These are phyloP conservation scores for Apiotrichum laibachii DNA, from an alignment of 1,284 basidiomycete species.

Conservation along the genomic window DNA sequence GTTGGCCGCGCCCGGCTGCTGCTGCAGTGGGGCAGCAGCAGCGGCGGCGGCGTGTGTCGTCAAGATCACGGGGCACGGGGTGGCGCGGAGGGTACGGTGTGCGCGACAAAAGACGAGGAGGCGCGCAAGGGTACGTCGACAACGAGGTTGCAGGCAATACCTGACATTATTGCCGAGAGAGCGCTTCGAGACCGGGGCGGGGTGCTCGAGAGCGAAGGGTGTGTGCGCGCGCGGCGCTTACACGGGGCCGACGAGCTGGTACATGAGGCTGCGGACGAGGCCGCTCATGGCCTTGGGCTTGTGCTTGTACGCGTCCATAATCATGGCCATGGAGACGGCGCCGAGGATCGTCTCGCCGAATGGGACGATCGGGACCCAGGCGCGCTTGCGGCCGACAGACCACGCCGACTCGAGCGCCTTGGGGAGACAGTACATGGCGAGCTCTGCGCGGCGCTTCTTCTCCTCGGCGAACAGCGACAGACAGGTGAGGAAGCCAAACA, in stretches of 20 bases:
- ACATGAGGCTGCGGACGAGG: constrained; percentile 78
- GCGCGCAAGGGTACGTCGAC: no score
- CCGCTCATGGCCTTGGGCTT: constrained; percentile 85
- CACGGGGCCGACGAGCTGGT: constrained; percentile 82
- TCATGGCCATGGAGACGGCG: constrained; percentile 80
- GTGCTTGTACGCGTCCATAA: constrained; percentile 76
- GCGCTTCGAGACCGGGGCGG: no score
- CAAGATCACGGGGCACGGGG: no score
- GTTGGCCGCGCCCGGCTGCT: no score
- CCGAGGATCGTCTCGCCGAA: constrained; percentile 67
- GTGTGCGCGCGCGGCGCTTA: constrained; percentile 8
- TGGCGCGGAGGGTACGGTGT: no score
- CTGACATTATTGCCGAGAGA: no score
- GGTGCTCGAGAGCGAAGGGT: no score
- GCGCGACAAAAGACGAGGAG: no score
- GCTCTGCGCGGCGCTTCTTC: constrained; percentile 53
- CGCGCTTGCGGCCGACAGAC: constrained; percentile 71
- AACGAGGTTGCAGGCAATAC: no score
- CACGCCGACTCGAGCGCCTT: constrained; percentile 85
- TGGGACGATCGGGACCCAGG: constrained; percentile 66
- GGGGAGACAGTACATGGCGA: constrained; percentile 92
- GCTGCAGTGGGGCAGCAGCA: no score
- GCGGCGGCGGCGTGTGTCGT: no score
- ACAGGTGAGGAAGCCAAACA: constrained; percentile 73
- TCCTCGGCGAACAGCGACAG: constrained; percentile 84